Conservation (phyloP, 176 grass and related monocot species). For the Pontederia paniculata region DNA sequence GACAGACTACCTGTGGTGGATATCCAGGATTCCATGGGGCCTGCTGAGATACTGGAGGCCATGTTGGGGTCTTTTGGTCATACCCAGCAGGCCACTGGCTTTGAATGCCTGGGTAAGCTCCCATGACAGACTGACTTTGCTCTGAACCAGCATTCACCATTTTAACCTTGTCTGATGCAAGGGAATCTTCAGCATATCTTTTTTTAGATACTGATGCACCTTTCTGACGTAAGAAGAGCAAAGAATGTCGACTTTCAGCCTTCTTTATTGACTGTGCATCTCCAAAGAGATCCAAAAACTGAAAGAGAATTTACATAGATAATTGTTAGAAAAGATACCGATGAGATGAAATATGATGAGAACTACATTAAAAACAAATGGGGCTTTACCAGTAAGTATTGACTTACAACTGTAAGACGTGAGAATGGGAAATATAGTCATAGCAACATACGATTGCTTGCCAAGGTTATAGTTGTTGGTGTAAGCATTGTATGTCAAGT, state of each 20-base stretch:
- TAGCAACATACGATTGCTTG: too few relatives aligned
- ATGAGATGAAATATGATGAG: not conserved
- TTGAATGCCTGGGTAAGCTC: constrained; percentile 56
- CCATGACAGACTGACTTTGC: constrained; percentile 31
- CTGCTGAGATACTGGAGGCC: constrained; percentile 39
- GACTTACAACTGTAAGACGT: too few relatives aligned
- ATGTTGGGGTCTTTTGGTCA: constrained; percentile 38
- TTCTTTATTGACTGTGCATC: constrained; percentile 82
- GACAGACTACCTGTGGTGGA: constrained; percentile 41
- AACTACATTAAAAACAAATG: too few relatives aligned
- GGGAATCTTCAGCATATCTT: constrained; percentile 59
- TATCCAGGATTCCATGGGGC: constrained; percentile 56
- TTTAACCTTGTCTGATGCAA: constrained; percentile 65
- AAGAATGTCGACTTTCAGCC: constrained; percentile 44
- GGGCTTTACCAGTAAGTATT: too few relatives aligned
- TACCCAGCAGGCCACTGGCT: constrained; percentile 40
- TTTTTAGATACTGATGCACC: constrained; percentile 60
- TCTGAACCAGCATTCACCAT: constrained; percentile 40
- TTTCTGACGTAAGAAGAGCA: constrained; percentile 56
- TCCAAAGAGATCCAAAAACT: constrained; percentile 97
- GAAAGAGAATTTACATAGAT: constrained; percentile 19
- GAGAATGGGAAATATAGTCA: too few relatives aligned
- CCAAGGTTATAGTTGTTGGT: too few relatives aligned
- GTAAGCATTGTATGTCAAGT: too few relatives aligned
- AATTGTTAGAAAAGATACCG: not conserved